Percentiles rank a stretch among this genome's conserved stretches.
These are phyloP conservation scores for Debaryomyces psychrophilus DNA, from an alignment of 1,139 yeast genomes.

Conservation along the genomic window DNA sequence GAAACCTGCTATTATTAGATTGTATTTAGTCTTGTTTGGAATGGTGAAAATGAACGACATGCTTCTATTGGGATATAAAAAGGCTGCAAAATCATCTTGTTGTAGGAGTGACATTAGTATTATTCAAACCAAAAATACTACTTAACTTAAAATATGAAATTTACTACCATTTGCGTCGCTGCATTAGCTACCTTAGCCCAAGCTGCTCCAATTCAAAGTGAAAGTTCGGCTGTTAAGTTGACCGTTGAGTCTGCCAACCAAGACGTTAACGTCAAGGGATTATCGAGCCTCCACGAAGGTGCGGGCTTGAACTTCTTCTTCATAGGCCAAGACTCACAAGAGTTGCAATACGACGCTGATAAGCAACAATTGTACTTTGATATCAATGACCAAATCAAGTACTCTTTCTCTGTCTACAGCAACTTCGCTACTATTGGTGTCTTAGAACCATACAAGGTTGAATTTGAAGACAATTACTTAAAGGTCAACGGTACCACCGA, in stretches of 20 bases:
- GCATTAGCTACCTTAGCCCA: conserved; percentile 25
- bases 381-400: conserved; percentile 12
- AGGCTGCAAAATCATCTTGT: background rate
- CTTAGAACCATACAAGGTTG: conserved; percentile 18
- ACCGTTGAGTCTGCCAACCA: conserved; percentile 24
- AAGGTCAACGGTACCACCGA: conserved; percentile 31
- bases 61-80: background rate
- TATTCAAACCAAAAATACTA: background rate
- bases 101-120: background rate
- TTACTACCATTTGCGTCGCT: conserved; percentile 21
- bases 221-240: conserved; percentile 3
- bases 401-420: conserved; percentile 1
- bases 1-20: background rate
- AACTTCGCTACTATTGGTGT: conserved; percentile 13
- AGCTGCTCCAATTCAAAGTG: background rate
- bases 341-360: conserved; percentile 15
- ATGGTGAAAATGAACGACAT: background rate
- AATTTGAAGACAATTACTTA: conserved; percentile 27
- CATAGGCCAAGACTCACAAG: conserved; percentile 26
- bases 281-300: conserved; percentile 51
- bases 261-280: conserved; percentile 29
- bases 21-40: background rate
- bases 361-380: background rate
- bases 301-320: conserved; percentile 56
- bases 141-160: conserved; percentile 20